These are phyloP conservation scores for Trypanosomatidae sp. DNA, from an alignment of 208 protist genomes.

Conservation along the genomic window DNA sequence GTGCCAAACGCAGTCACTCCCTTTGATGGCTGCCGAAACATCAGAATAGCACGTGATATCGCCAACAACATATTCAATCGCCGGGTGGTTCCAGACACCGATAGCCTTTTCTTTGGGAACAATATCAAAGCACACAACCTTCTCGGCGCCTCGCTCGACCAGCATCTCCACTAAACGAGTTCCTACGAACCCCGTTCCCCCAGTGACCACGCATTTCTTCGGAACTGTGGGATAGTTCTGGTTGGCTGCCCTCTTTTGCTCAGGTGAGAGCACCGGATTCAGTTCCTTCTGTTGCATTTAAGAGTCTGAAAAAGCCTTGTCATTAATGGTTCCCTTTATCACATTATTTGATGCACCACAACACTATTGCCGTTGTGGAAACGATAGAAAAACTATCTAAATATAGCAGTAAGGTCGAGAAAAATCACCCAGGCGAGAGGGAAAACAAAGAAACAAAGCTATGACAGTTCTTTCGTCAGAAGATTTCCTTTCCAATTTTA, in stretches of 20 bases:
- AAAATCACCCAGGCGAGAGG: not conserved
- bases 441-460: conserved; percentile 12
- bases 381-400: not conserved
- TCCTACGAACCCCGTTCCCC: conserved; percentile 95
- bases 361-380: conserved; percentile 1
- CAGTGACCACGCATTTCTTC: conserved; percentile 91
- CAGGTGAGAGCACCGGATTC: conserved; percentile 66
- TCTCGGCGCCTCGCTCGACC: conserved; percentile 91
- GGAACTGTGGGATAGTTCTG: conserved; percentile 71
- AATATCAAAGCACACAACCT: conserved; percentile 92
- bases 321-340: not conserved
- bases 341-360: not conserved
- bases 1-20: conserved; percentile 94
- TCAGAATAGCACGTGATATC: conserved; percentile 88
- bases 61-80: conserved; percentile 90
- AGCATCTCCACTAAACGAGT: conserved; percentile 96
- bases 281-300: conserved; percentile 32
- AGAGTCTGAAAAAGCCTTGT: not conserved
- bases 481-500: not conserved
- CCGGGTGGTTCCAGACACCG: conserved; percentile 74
- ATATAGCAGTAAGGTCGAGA: not conserved
- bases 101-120: conserved; percentile 77
- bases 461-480: conserved; percentile 6
- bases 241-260: conserved; percentile 57
- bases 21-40: conserved; percentile 75